Base-by-base conservation (phyloP, 192 early-diverging fungal species). In the Irineochytrium annulatum region DNA sequence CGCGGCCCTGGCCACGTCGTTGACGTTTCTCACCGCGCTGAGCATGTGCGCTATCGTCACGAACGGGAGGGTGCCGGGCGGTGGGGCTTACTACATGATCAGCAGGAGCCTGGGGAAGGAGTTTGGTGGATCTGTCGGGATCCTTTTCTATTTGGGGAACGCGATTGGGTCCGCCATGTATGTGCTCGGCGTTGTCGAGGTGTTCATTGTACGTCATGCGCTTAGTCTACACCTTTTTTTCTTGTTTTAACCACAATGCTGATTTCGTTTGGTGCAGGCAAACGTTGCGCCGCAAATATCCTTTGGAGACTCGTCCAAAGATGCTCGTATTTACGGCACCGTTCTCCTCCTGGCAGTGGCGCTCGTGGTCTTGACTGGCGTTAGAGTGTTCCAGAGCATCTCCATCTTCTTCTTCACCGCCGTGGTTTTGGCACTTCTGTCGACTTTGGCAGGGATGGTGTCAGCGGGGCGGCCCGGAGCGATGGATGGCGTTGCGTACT, bases 1-100 rank as follows among this genome's bases (percentile, higher is more conserved):
- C 32, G 48, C 63, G 17, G 52, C 57, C 49, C 52, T 63, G 14
- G 63, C 63, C 11, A 60, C 55, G 17, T 29, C 22, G 0, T 19
- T 71, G 32, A 73, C 70, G 0, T 27, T 54, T 22, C 53, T 61
- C 1, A 76, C 74, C 2, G 59, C 70, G 0, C 49, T 76, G 19
- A 67, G 63, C 6, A 60, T 76, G 30, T 63, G 60, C 0, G 70
- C 67, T 3, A 68, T 76, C 34, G 56, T 52, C 17, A 72, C 52
- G 20, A 68, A 66, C 27, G 68, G 72, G 24, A 19, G 32, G 1
- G 55, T 65, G 22, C 5, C 34, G 20, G 63, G 59, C 43, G 69
- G 63, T 24, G 71, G 71, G 0, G 63, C 72, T 20, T 76, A 76
- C 28, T 76, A 70, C 53, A 8, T 76, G 24, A 61, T 76, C 2